A percentile compares a stretch with the other conserved stretches of the same genome.
Conservation (phyloP, 768 basidiomycete species). For the Cystobasidium onofrii region DNA sequence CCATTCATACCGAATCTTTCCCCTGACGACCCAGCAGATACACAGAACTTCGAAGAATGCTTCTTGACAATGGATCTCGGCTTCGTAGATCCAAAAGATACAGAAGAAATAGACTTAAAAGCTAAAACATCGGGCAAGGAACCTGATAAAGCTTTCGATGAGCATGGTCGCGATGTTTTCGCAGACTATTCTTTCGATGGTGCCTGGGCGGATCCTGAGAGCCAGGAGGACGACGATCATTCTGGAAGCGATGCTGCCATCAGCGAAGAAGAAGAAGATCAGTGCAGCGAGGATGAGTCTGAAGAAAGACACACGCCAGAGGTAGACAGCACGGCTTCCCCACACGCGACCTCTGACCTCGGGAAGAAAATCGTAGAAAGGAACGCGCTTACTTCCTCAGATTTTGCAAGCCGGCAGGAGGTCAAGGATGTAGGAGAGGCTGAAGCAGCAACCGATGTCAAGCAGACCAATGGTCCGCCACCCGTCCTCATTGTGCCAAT, state of each 20-base stretch:
- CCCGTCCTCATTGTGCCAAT: no score
- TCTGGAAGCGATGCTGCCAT: neutral
- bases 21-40: conserved; percentile 84
- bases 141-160: conserved; percentile 39
- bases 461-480: no score
- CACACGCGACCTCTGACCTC: no score
- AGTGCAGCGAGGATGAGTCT: neutral
- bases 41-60: conserved; percentile 93
- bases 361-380: no score
- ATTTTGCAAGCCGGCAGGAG: no score
- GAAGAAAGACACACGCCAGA: neutral
- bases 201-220: conserved; percentile 43
- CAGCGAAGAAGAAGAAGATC: neutral
- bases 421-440: no score
- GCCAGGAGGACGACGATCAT: neutral
- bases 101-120: conserved; percentile 46
- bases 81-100: conserved; percentile 63
- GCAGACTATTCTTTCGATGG: conserved; percentile 93
- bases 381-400: no score
- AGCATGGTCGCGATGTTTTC: conserved; percentile 70
- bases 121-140: conserved; percentile 40
- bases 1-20: conserved; percentile 67
- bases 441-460: no score
- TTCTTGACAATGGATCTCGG: conserved; percentile 94
- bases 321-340: neutral